phyloP scores from a whole-genome alignment of 345 rosid genomes.

The Ceriops decandra region DNA sequence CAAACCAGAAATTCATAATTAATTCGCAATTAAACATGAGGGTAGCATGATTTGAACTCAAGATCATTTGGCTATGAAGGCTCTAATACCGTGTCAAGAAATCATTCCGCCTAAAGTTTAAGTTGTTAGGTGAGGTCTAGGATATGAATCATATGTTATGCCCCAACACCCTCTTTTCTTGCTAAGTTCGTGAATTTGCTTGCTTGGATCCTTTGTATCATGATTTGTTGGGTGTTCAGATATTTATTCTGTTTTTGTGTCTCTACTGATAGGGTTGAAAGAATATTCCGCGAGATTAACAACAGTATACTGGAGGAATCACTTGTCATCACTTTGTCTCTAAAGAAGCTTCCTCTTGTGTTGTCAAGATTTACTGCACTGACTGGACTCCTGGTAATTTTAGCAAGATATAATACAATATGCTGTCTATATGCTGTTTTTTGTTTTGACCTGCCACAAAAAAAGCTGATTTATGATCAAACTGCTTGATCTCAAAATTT shows the following conservation, averaged over 20 bases:
- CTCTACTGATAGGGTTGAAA: constrained; percentile 69
- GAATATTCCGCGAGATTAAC: constrained; percentile 77
- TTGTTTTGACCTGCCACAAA: too few species aligned
- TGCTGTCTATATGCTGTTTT: too few species aligned
- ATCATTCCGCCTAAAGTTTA: too few species aligned
- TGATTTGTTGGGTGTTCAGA: not conserved
- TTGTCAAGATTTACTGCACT: constrained; percentile 82
- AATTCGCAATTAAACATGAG: too few species aligned
- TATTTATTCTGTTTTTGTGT: constrained; percentile 17
- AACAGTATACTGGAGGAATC: constrained; percentile 61
- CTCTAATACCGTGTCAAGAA: too few species aligned
- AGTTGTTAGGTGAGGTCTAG: too few species aligned
- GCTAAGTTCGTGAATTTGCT: not conserved
- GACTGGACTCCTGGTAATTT: constrained; percentile 84
- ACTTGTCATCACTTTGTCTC: constrained; percentile 63
- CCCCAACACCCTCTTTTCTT: not conserved
- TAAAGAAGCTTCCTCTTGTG: constrained; percentile 75
- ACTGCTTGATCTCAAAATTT: too few species aligned
- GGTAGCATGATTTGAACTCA: too few species aligned
- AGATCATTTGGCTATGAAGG: too few species aligned
- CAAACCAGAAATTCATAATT: too few species aligned
- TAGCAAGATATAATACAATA: not conserved
- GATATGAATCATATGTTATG: too few species aligned
- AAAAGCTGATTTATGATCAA: too few species aligned
- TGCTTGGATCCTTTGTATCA: constrained; percentile 13